Base-by-base conservation (phyloP, 2,329 filamentous ascomycete species). In the Curvularia verruculosa region DNA sequence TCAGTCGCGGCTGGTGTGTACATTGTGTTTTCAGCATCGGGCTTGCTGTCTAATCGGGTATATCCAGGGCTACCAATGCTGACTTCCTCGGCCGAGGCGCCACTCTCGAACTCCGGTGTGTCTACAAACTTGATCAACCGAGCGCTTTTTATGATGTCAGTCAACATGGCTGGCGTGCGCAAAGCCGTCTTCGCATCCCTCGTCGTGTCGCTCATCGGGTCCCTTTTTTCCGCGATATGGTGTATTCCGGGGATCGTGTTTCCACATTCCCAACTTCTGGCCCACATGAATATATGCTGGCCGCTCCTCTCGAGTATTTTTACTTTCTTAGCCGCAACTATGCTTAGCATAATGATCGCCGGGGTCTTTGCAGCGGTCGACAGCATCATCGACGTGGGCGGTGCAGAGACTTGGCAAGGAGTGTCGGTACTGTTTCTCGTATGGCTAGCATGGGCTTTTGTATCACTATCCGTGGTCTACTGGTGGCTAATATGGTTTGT, bases 401-500 rank as follows among this genome's bases (percentile, higher is more conserved):
- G 59, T 5, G 23, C 65, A 9, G 36, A 48, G 9, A 43, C 68
- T 9, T 4, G 13, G 8, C 50, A 51, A 21, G 67, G 67, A 6
- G 24, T 24, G n/a, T 54, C 24, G 18, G 55, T 46, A 19, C 28
- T 71, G 48, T 13, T 67, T 41, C 59, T 69, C 19, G 46, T 58
- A 21, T 71, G 69, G 68, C 28, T 72, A n/a, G 48, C 49, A 18
- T 68, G 58, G 51, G 19, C 53, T 24, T 56, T 63, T 18, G 37
- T 48, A 10, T 39, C 40, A 24, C 8, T 69, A 1, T 46, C 47
- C 15, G 29, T 39, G 2, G 18, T 54, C n/a, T 72, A 71, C 52
- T 71, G 69, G 68, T 28, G 34, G 13, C 19, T 52, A 6, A 58
- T 70, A 10, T 72, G 68, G 69, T 71, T 71, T 54, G 67, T 72